phyloP scores from a whole-genome alignment of 1,284 basidiomycete genomes.

The Leccinum holopus region DNA sequence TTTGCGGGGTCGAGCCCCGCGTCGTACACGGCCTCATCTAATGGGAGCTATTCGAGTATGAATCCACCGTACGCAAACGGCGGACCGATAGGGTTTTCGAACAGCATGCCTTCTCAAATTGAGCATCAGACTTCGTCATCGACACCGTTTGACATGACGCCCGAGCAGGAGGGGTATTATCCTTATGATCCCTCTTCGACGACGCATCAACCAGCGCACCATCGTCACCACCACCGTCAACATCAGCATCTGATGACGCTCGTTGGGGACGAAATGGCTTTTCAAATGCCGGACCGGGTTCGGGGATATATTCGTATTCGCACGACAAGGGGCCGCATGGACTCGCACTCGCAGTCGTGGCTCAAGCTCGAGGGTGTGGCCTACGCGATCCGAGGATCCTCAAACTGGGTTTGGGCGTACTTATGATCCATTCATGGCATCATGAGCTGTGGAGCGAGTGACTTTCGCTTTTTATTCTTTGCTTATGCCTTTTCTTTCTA shows the following conservation, averaged over 20 bases:
- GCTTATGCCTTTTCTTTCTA: not conserved
- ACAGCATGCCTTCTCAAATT: not conserved
- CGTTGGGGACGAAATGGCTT: not conserved
- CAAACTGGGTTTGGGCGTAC: not conserved
- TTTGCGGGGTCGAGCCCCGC: constrained; percentile 26
- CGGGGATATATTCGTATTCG: not conserved
- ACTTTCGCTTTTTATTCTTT: not conserved
- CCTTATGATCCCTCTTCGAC: not conserved
- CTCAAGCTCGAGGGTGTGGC: not conserved
- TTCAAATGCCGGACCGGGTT: not conserved
- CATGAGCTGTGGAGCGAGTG: not conserved
- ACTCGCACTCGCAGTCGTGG: not conserved
- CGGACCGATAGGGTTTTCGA: constrained; percentile 8
- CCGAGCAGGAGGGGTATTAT: not conserved
- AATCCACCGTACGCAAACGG: constrained; percentile 28
- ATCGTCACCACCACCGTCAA: not conserved
- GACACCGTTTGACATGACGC: not conserved
- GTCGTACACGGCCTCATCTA: constrained; percentile 26
- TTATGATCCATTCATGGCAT: not conserved
- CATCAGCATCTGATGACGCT: not conserved
- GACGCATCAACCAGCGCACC: not conserved
- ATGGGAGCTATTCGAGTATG: constrained; percentile 27
- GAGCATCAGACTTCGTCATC: not conserved
- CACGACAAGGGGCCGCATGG: not conserved
- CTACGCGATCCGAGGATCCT: not conserved